phyloP scores from a whole-genome alignment of 2,329 filamentous ascomycete species.

The Coniochaeta prunicola region DNA sequence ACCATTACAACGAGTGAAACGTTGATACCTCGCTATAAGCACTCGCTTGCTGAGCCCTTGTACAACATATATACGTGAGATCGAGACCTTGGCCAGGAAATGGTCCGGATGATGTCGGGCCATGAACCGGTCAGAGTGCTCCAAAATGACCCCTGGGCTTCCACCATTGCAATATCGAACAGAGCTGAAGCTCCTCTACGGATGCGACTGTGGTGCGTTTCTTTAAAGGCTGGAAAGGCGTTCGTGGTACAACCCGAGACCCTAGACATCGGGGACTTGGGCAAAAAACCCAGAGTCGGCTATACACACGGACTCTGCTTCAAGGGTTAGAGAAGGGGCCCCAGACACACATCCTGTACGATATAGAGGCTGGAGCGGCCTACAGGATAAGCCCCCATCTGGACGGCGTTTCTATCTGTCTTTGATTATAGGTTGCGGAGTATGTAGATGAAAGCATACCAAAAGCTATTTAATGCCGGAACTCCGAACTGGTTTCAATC shows the following conservation, averaged over 20 bases:
- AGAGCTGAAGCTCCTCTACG: neutral
- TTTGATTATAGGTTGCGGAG: neutral
- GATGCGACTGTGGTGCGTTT: neutral
- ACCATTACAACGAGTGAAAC: conserved; percentile 80
- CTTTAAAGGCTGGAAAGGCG: neutral
- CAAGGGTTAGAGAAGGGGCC: neutral
- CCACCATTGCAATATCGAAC: neutral
- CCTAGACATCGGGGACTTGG: neutral
- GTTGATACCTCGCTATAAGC: neutral
- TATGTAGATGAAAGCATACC: neutral
- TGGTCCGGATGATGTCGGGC: neutral
- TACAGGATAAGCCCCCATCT: neutral
- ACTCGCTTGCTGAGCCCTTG: neutral
- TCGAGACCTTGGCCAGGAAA: neutral
- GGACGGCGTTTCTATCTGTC: neutral
- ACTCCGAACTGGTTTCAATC: neutral
- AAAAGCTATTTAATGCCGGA: neutral
- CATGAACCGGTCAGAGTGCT: neutral
- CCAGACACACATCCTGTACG: neutral
- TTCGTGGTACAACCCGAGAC: neutral
- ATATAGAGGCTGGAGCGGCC: neutral
- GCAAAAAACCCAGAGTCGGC: neutral
- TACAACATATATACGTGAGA: neutral
- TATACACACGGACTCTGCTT: neutral
- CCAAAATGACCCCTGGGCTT: neutral